Conservation (phyloP, 2,329 filamentous ascomycete genomes). For the Xenoacremonium recifei region DNA sequence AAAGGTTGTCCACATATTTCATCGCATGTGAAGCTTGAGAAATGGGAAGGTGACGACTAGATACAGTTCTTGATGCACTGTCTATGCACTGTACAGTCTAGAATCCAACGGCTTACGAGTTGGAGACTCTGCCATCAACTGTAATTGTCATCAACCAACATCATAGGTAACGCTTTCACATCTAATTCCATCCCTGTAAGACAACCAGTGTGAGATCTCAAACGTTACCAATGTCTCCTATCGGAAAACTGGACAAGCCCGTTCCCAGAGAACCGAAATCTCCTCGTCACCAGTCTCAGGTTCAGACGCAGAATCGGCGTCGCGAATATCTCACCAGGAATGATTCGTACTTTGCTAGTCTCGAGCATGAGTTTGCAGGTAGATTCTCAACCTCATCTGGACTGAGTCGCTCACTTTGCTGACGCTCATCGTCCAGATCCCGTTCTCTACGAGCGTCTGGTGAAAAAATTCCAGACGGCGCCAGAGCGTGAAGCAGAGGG, state of each 20-base stretch:
- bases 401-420: neutral
- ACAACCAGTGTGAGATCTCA: no score
- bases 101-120: no score
- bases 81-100: no score
- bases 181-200: no score
- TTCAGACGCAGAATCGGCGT: conserved; percentile 71
- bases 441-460: conserved; percentile 75
- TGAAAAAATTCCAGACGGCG: conserved; percentile 73
- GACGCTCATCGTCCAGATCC: conserved; percentile 56
- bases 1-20: no score
- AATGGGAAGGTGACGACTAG: no score
- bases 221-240: no score
- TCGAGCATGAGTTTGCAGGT: conserved; percentile 57
- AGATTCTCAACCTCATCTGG: conserved; percentile 10
- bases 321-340: conserved; percentile 73
- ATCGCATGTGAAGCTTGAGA: no score
- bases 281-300: conserved; percentile 39
- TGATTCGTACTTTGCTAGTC: conserved; percentile 65
- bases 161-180: no score
- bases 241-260: conserved; percentile 35
- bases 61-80: no score
- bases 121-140: no score
- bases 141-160: no score
- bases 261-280: conserved; percentile 45
- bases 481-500: conserved; percentile 73